phyloP scores from a whole-genome alignment of 805 yeast genomes.

The Lachancea thermotolerans region DNA sequence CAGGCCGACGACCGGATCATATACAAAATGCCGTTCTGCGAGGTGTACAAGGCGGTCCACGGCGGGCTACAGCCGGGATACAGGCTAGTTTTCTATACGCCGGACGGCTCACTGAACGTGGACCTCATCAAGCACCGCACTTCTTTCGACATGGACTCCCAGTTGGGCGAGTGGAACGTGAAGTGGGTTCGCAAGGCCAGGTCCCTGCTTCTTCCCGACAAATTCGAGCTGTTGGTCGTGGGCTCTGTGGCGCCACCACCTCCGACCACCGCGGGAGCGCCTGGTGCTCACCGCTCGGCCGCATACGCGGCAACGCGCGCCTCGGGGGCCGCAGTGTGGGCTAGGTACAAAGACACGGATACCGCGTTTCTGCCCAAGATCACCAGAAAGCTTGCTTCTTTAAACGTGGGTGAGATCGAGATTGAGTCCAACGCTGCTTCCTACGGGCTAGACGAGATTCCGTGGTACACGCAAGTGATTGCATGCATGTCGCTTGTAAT shows the following conservation, averaged over 20 bases:
- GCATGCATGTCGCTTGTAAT: slow-evolving; percentile 6
- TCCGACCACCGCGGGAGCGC: no score
- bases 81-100: background rate
- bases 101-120: background rate
- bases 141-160: background rate
- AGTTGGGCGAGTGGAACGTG: slow-evolving; percentile 6
- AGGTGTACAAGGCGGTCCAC: background rate
- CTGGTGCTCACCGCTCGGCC: background rate
- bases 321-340: slow-evolving; percentile 2
- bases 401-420: slow-evolving; percentile 4
- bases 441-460: slow-evolving; percentile 5
- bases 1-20: background rate
- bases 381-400: slow-evolving; percentile 1
- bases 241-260: background rate
- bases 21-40: slow-evolving; percentile 7
- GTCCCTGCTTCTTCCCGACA: background rate
- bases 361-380: slow-evolving; percentile 1
- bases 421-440: slow-evolving; percentile 5
- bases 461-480: slow-evolving; percentile 7
- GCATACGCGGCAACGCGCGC: background rate
- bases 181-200: slow-evolving; percentile 3
- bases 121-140: background rate
- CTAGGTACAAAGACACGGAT: background rate
- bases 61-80: background rate
- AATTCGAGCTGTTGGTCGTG: slow-evolving; percentile 1